A percentile compares a stretch with the other conserved stretches of the same genome.
Conservation (phyloP, 75 land plant species). For the Adiantum capillusveneris region DNA sequence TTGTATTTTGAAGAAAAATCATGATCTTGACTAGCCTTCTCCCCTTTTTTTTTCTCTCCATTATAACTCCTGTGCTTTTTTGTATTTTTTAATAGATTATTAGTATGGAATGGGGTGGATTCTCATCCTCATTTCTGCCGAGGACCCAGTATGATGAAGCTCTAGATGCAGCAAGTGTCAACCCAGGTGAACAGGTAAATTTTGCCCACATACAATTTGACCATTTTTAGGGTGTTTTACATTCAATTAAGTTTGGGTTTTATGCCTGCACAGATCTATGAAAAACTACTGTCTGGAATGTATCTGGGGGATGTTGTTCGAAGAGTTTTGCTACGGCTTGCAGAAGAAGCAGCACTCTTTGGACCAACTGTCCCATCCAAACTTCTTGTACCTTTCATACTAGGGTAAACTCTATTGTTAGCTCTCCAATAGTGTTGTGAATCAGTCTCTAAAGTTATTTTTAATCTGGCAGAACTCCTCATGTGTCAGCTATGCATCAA, state of each 20-base stretch:
- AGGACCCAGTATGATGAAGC: conserved; percentile 74
- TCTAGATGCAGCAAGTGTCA: conserved; percentile 78
- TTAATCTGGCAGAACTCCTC: conserved; percentile 55
- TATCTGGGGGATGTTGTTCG: conserved; percentile 74
- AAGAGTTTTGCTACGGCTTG: conserved; percentile 50
- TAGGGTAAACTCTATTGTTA: conserved; percentile 49
- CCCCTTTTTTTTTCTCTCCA: too few species aligned
- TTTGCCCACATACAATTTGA: not conserved
- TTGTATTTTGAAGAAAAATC: too few species aligned
- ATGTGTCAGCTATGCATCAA: conserved; percentile 76
- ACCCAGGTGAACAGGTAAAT: conserved; percentile 66
- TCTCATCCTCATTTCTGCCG: conserved; percentile 91
- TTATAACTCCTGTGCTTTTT: too few species aligned
- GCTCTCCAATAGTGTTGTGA: not conserved
- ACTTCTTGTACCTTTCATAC: conserved; percentile 34
- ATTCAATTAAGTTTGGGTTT: too few species aligned
- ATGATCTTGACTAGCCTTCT: too few species aligned
- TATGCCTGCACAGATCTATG: conserved; percentile 41
- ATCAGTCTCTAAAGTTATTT: not conserved
- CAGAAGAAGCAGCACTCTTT: conserved; percentile 61
- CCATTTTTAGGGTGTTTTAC: too few species aligned
- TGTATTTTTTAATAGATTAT: conserved; percentile 45
- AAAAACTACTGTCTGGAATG: conserved; percentile 74
- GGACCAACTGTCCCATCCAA: conserved; percentile 50
- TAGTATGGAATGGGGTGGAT: conserved; percentile 98